A percentile compares a stretch with the other conserved stretches of the same genome.
Evolutionary conservation across 768 basidiomycete genomes (phyloP).

Genomic region (Psilocybe sp.): DNA sequence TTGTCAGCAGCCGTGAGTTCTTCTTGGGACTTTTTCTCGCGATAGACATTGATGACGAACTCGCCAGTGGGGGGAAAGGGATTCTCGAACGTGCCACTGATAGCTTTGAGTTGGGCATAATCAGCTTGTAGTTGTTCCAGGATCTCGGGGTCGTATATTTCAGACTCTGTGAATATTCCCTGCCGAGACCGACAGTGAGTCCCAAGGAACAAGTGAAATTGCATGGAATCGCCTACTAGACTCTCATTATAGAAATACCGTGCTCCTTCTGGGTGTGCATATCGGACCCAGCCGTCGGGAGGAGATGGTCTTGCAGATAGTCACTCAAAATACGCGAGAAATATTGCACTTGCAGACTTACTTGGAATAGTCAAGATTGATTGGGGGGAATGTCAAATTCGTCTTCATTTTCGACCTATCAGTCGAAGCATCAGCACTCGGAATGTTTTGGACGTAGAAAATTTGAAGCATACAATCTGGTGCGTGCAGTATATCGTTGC

Average conservation of each 20-base stretch:
- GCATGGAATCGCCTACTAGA: constrained; percentile 29
- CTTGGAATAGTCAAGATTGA: too few species aligned
- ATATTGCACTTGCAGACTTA: too few species aligned
- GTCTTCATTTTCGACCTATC: too few species aligned
- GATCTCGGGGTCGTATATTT: constrained; percentile 40
- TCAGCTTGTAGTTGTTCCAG: constrained; percentile 33
- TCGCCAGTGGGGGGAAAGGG: constrained; percentile 33
- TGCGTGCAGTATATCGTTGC: too few species aligned
- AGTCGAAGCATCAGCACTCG: too few species aligned
- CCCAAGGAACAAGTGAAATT: not conserved
- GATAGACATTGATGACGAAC: constrained; percentile 42
- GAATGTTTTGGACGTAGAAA: too few species aligned
- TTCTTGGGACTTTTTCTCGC: constrained; percentile 12
- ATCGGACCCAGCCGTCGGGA: constrained; percentile 41
- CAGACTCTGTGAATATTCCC: constrained; percentile 54
- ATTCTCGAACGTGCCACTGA: constrained; percentile 20
- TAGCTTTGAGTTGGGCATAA: constrained; percentile 25
- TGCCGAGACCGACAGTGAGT: constrained; percentile 12
- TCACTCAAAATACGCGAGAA: too few species aligned
- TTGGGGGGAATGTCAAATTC: too few species aligned
- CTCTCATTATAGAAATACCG: constrained; percentile 52
- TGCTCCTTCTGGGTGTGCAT: constrained; percentile 59
- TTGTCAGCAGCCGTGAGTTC: constrained; percentile 21
- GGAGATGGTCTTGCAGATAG: constrained; percentile 14
- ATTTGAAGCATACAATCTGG: too few species aligned